A percentile compares a stretch with the other conserved stretches of the same genome.
phyloP scores from a whole-genome alignment of 805 yeast species.

The Candida ipomoeae region DNA sequence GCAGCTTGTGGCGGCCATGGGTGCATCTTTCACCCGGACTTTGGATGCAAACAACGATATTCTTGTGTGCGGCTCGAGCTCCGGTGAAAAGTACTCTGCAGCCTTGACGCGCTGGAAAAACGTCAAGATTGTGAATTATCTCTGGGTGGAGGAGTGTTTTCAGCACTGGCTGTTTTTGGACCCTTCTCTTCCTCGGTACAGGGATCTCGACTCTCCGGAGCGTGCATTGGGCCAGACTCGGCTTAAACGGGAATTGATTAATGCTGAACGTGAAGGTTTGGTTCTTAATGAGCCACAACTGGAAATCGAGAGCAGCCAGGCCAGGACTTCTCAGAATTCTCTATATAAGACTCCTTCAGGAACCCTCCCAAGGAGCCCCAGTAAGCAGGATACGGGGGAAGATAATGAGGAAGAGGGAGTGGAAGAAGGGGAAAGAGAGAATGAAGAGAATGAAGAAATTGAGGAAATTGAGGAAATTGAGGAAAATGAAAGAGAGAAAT shows the following conservation, averaged over 20 bases:
- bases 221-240: not conserved
- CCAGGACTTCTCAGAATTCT: not conserved
- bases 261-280: not conserved
- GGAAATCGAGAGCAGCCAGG: not conserved
- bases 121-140: conserved; percentile 64
- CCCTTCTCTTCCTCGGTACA: conserved; percentile 43
- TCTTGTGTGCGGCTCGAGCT: conserved; percentile 60
- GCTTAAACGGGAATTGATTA: not conserved
- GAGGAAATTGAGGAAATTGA: not conserved
- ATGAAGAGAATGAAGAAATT: not conserved
- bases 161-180: conserved; percentile 53
- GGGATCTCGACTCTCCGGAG: not conserved
- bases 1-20: conserved; percentile 58
- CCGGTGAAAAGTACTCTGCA: conserved; percentile 73
- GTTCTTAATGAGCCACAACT: not conserved
- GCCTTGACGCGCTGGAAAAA: conserved; percentile 59
- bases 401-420: not conserved
- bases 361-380: conserved; percentile 3
- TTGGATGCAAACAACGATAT: conserved; percentile 65
- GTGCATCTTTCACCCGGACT: conserved; percentile 71
- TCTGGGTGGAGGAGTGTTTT: conserved; percentile 86
- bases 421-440: not conserved
- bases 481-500: not conserved
- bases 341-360: not conserved
- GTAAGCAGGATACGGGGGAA: not conserved